Evolutionary conservation across 106 monocot genomes (phyloP).

Genomic region (Dioscorea alata): DNA sequence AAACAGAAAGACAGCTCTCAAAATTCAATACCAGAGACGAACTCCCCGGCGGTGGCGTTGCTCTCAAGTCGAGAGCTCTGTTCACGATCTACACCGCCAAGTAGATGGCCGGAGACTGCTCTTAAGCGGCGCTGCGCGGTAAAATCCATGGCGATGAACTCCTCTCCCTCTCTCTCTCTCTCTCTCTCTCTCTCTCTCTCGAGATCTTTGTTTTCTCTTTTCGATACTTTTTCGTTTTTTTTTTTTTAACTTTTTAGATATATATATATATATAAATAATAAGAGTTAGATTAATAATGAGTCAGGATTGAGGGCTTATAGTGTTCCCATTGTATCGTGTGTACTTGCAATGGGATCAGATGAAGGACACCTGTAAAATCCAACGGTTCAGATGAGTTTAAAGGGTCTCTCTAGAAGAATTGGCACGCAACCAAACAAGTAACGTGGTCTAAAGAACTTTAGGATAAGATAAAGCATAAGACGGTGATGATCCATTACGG

Average conservation of each 20-base stretch:
- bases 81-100: background rate
- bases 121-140: background rate
- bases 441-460: too few species aligned
- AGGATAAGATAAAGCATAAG: too few species aligned
- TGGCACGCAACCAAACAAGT: background rate
- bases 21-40: constrained; percentile 1
- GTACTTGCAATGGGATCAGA: background rate
- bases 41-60: constrained; percentile 12
- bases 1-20: background rate
- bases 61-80: background rate
- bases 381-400: background rate
- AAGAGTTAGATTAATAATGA: background rate
- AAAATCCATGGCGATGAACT: constrained; percentile 7
- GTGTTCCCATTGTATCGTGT: too few species aligned
- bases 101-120: constrained; percentile 7
- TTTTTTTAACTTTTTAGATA: background rate
- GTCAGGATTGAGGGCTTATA: too few species aligned
- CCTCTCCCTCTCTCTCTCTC: background rate
- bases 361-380: background rate
- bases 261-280: background rate
- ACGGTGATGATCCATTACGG: too few species aligned
- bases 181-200: background rate
- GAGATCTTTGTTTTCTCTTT: background rate
- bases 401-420: background rate
- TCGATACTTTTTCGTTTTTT: background rate